Conservation (phyloP, 1,284 basidiomycete genomes). For the Irpex sp. region DNA sequence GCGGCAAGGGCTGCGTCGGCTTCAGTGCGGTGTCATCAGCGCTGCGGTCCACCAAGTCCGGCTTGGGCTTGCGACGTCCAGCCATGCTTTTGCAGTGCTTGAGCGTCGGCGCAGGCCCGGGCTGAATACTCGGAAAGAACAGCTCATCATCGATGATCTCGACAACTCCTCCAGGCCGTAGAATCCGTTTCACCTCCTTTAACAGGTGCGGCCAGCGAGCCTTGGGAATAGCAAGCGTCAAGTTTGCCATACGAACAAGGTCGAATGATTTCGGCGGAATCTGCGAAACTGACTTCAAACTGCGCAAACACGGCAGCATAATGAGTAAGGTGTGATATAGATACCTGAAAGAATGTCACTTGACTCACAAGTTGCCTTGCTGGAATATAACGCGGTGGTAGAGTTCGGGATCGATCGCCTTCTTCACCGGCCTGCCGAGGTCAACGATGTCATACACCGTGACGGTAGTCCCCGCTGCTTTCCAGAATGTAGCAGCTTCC, state of each 20-base stretch:
- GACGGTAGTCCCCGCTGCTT: constrained; percentile 40
- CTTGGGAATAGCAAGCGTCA: constrained; percentile 56
- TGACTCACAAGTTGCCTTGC: constrained; percentile 57
- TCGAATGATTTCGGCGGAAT: constrained; percentile 63
- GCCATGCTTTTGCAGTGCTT: neutral
- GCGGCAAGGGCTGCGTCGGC: neutral
- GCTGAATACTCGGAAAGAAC: constrained; percentile 51
- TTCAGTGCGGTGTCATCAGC: neutral
- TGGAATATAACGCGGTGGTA: constrained; percentile 52
- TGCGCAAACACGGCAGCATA: constrained; percentile 33
- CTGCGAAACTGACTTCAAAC: constrained; percentile 47
- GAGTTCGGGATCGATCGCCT: constrained; percentile 16
- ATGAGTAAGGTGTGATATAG: neutral
- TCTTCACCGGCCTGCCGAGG: constrained; percentile 29
- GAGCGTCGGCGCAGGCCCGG: constrained; percentile 1
- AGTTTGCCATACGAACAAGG: constrained; percentile 64
- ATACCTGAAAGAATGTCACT: constrained; percentile 23
- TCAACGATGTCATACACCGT: constrained; percentile 66
- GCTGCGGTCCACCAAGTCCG: constrained; percentile 28
- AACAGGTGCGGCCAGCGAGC: constrained; percentile 57
- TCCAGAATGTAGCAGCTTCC: constrained; percentile 59
- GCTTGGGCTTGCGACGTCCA: neutral
- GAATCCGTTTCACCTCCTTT: constrained; percentile 54
- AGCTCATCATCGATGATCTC: constrained; percentile 73
- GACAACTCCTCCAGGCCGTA: constrained; percentile 55